Evolutionary conservation across 75 land plant genomes (phyloP), one percentile per base, ranked within the genome.

Genomic region (Larix kaempferi): DNA sequence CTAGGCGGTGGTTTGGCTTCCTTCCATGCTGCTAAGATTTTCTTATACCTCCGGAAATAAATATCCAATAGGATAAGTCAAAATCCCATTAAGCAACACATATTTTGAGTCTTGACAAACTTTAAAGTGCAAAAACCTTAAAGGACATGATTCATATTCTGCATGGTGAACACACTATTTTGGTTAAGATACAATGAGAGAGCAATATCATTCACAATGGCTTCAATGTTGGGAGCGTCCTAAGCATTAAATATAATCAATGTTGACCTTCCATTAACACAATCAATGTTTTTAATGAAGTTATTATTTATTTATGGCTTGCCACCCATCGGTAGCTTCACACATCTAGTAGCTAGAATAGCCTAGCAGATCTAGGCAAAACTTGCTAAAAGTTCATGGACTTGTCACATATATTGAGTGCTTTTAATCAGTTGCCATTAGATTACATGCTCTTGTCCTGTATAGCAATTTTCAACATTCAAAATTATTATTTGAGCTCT

Each of bases 11-110:
- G 12, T 49, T 49, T 49, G 54, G 90, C 83, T 56, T 85, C 82
- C 77, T 88, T 89, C 99, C 99, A 96, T 61, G 98, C 98, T 73
- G 63, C 84, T 6, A 82, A 57, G 17, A 96, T 81, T 63, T 96
- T 96, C 64, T 73, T 84, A 64, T 96, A 96, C 99, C 99, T 96
- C 49, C 26, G 6, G 11, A 52, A 27, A 57, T 59, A 39, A 39
- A 69, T 44, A 69, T 52, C 21, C 29, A 54, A 2, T 27, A 74
- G 4, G 21, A 55, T 14, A 15, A 74, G 61, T 52, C 22, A 39
- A 69, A 41, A n/a, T 69, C 22, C 73, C 22, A 39, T 41, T 2
- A 35, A 39, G 11, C 73, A 69, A 64, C 41, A 27, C 19, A 37
- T 0, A 33, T 5, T 66, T 27, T 33, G 33, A 29, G 33, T 29